These are phyloP conservation scores for Colletotrichum noveboracense DNA, from an alignment of 2,329 filamentous ascomycete genomes.

Conservation along the genomic window DNA sequence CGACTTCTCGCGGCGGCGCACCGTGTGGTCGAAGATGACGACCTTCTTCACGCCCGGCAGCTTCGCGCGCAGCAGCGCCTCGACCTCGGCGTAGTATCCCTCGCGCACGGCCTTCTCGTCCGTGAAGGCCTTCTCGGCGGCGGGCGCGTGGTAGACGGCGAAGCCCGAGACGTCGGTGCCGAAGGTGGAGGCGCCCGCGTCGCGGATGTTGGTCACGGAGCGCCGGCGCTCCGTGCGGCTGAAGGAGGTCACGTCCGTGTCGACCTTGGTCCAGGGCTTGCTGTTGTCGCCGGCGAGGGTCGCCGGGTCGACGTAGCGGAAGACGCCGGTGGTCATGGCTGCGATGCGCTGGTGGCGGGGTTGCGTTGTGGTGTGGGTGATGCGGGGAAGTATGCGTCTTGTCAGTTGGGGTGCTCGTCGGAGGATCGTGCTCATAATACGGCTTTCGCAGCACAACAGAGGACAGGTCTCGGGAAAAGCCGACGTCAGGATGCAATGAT, in stretches of 20 bases:
- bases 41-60: slow-evolving; percentile 64
- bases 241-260: slow-evolving; percentile 62
- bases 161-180: slow-evolving; percentile 65
- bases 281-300: slow-evolving; percentile 41
- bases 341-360: neutral
- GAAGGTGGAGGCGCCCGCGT: slow-evolving; percentile 49
- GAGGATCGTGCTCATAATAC: neutral
- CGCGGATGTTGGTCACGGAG: slow-evolving; percentile 61
- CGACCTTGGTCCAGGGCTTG: slow-evolving; percentile 71
- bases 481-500: neutral
- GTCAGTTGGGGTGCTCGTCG: neutral
- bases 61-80: slow-evolving; percentile 58
- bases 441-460: neutral
- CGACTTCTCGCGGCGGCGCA: slow-evolving; percentile 59
- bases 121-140: slow-evolving; percentile 58
- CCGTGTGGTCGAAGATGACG: slow-evolving; percentile 76
- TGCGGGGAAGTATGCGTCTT: neutral
- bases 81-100: slow-evolving; percentile 67
- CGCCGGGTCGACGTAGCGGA: slow-evolving; percentile 65
- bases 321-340: slow-evolving; percentile 62
- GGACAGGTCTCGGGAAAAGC: neutral
- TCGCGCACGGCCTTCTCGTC: slow-evolving; percentile 60
- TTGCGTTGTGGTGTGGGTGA: neutral
- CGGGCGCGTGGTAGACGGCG: slow-evolving; percentile 56
- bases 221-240: slow-evolving; percentile 47